phyloP scores from a whole-genome alignment of 2,329 filamentous ascomycete genomes.

The Colletotrichum acutatum region DNA sequence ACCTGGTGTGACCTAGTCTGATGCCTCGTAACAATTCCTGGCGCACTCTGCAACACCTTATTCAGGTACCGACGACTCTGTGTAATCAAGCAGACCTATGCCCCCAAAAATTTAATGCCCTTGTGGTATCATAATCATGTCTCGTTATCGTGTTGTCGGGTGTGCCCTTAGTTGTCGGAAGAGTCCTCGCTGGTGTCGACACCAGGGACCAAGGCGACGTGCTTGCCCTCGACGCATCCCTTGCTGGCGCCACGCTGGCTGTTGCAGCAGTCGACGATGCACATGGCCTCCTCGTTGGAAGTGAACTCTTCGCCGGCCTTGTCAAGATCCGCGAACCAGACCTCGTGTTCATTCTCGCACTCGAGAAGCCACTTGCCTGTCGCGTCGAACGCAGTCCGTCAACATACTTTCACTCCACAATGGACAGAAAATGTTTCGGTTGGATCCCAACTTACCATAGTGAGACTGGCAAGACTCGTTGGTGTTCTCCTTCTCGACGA shows the following conservation, averaged over 20 bases:
- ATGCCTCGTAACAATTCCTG: background rate
- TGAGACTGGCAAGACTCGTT: slow-evolving; percentile 11
- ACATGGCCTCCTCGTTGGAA: background rate
- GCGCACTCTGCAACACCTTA: too few species aligned
- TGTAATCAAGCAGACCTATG: background rate
- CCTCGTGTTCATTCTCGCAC: background rate
- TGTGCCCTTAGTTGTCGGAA: background rate
- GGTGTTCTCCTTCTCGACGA: slow-evolving; percentile 14
- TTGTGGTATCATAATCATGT: background rate
- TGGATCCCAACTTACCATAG: background rate
- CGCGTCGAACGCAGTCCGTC: background rate
- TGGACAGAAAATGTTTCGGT: too few species aligned
- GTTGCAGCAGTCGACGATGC: slow-evolving; percentile 22
- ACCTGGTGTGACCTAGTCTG: background rate
- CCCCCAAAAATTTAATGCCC: background rate
- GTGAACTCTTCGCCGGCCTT: slow-evolving; percentile 14
- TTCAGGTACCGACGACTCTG: background rate
- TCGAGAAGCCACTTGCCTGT: slow-evolving; percentile 26
- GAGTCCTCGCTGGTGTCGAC: background rate
- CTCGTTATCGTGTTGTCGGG: background rate
- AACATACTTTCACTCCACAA: background rate
- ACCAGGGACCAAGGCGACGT: slow-evolving; percentile 6
- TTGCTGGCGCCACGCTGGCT: background rate
- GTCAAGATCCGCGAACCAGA: slow-evolving; percentile 2
- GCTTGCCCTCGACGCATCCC: background rate